Evolutionary conservation across 192 early-diverging fungal genomes (phyloP), one percentile per base, ranked within the genome.

Genomic region (Coemansia sp.): DNA sequence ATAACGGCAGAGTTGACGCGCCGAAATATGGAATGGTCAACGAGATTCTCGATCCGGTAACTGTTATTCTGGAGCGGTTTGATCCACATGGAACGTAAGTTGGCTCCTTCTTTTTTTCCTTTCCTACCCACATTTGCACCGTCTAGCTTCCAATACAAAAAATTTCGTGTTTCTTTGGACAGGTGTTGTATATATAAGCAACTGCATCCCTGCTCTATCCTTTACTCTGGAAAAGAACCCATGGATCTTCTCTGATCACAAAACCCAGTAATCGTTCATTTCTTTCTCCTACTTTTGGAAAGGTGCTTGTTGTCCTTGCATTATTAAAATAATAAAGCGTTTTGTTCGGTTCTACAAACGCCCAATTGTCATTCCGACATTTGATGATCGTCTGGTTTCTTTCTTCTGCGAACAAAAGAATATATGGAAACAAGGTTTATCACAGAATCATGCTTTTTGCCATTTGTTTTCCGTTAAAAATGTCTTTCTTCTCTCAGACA

Each of bases 21-120:
- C 80, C 80, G 13, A n/a, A 26, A 18, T 21, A 60, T 23, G 75
- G 72, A 21, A 49, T 72, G 7, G 80, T 64, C 9, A 40, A 61
- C 38, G 56, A 65, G 49, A 53, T 15, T 4, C 65, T 83, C 38
- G 64, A 49, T 12, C 41, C 75, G 38, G 69, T 83, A 37, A 77
- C 64, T 50, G 70, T 83, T 16, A 52, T 40, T 19, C 37, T 83
- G 52, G 80, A 75, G 66, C 68, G 52, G 40, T 15, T 74, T 13
- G 76, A 83, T 62, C 16, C 58, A 8, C 38, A 77, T 23, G 80
- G 80, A 72, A 66, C 42, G 80, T 83, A 77, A 83, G 80, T 74
- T 42, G 43, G n/a, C 26, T 23, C 23, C 19, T 18, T 19, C 19
- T 5, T 9, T 26, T 54, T 54, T 54, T n/a, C 9, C 26, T 45